Evolutionary conservation across 116 monocot genomes (phyloP).

Genomic region (Papilionanthe hybrid): DNA sequence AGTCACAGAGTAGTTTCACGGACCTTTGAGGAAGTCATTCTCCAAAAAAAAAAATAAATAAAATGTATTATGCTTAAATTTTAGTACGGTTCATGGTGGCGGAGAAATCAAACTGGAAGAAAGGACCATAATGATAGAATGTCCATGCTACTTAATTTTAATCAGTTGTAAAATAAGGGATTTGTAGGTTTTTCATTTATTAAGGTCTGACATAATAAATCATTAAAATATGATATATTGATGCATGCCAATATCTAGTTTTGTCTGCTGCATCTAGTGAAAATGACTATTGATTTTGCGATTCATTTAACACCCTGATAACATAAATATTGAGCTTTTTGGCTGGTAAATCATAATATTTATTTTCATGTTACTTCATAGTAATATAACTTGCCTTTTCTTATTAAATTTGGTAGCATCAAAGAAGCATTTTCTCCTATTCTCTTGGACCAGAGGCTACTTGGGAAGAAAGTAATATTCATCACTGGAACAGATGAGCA

Average conservation of each 20-base stretch:
- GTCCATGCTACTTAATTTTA: background rate
- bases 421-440: background rate
- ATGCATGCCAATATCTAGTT: background rate
- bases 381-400: background rate
- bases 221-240: background rate
- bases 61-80: background rate
- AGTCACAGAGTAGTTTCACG: background rate
- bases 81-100: background rate
- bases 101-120: background rate
- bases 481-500: constrained; percentile 97
- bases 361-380: background rate
- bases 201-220: background rate
- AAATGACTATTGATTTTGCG: background rate
- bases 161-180: background rate
- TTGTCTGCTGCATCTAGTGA: background rate
- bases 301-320: background rate
- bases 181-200: background rate
- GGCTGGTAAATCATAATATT: background rate
- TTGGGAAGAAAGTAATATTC: constrained; percentile 78
- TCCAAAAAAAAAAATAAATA: background rate
- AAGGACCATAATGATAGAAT: background rate
- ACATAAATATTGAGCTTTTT: background rate
- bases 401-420: background rate
- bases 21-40: background rate
- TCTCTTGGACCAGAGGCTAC: constrained; percentile 50